Base-by-base conservation (phyloP, 495 filamentous ascomycete species). In the Gamarada debralockiae region DNA sequence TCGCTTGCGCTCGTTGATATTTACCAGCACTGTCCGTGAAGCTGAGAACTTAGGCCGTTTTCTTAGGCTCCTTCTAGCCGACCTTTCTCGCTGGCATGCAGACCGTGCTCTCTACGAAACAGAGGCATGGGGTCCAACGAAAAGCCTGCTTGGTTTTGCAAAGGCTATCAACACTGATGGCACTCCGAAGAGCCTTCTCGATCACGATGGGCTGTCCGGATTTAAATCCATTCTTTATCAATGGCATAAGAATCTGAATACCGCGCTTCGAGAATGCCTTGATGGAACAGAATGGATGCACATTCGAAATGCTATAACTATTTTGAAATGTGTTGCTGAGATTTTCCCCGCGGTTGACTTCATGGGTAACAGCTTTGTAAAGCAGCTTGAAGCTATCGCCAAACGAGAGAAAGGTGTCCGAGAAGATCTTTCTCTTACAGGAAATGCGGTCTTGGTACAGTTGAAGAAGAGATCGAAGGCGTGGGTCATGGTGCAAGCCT, bases 221-320 rank as follows among this genome's bases (percentile, higher is more conserved):
- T 99, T 90, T 72, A 81, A 89, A 18, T 83, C 87, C 54, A 69
- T 95, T 8, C 74, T 96, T 15, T 90, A 86, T 73, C 87, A 87
- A 58, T 99, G 92, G 92, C 95, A 99, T 68, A 81, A 83, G 36
- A 75, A 83, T 23, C 70, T 99, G 25, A 81, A 82, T 59, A 74
- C 67, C 15, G 89, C 91, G 2, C 67, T 99, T 38, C 88, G 88
- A 59, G 76, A 72, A 17, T 96, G 92, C 66, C 75, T 97, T 22
- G 77, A 79, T 14, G 81, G 83, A 12, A 82, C 77, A 55, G 92
- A 99, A 65, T 99, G 93, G 77, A 97, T 96, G 90, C 91, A 96
- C 65, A 96, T 97, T 63, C 82, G 90, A 12, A 99, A 99, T 64
- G 89, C 91, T 27, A 95, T 97, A 58, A 91, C 84, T 50, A 72